phyloP scores from a whole-genome alignment of 1,284 basidiomycete genomes.

The Microbotryum lychnidis-dioicae region DNA sequence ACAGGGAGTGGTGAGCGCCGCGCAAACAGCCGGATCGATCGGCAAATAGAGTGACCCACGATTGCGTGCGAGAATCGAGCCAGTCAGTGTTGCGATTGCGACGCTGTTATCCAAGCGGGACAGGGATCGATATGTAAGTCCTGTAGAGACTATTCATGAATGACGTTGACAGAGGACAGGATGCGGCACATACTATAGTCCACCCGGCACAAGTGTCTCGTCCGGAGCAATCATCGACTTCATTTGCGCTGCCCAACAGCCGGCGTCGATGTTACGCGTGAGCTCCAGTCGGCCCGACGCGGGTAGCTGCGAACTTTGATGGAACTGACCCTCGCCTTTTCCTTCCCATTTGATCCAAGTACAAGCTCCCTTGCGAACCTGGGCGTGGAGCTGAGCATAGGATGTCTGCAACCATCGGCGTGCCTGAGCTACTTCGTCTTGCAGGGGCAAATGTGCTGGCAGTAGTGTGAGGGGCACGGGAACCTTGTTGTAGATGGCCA shows the following conservation, averaged over 20 bases:
- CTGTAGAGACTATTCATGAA: too few relatives aligned
- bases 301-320: not conserved
- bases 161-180: too few relatives aligned
- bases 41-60: too few relatives aligned
- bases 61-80: constrained; percentile 73
- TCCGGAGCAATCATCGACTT: constrained; percentile 68
- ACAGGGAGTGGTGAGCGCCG: too few relatives aligned
- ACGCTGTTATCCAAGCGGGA: constrained; percentile 42
- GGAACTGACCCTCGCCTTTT: constrained; percentile 65
- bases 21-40: too few relatives aligned
- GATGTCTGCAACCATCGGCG: constrained; percentile 53
- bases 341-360: constrained; percentile 75
- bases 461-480: constrained; percentile 54
- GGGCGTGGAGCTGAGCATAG: constrained; percentile 52
- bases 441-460: constrained; percentile 61
- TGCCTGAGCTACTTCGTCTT: constrained; percentile 60
- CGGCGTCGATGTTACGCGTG: not conserved
- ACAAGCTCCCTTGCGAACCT: constrained; percentile 61
- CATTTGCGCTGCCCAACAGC: constrained; percentile 53
- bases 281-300: not conserved
- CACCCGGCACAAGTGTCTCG: constrained; percentile 73
- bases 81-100: constrained; percentile 75
- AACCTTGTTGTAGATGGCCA: constrained; percentile 57
- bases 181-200: constrained; percentile 51
- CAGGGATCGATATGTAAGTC: not conserved